Evolutionary conservation across 306 rosid species (phyloP).

Genomic region (Mimosa bimucronata): DNA sequence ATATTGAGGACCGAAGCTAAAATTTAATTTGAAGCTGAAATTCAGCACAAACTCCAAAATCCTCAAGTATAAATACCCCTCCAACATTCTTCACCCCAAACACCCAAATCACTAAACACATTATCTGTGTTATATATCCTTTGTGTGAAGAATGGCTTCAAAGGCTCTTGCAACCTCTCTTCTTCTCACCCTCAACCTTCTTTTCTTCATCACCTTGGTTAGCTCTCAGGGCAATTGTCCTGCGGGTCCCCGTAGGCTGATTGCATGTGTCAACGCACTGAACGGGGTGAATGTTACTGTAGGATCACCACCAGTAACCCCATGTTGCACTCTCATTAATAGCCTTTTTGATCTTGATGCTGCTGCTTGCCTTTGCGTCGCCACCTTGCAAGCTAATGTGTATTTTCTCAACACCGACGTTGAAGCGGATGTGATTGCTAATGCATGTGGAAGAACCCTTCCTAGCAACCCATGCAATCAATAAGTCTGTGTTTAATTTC

Average conservation of each 20-base stretch:
- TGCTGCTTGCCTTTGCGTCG: constrained; percentile 58
- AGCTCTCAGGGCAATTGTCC: constrained; percentile 38
- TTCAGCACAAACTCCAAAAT: too few relatives aligned
- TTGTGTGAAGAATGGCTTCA: too few relatives aligned
- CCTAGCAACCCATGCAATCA: constrained; percentile 31
- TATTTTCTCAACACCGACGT: constrained; percentile 55
- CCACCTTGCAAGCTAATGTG: constrained; percentile 45
- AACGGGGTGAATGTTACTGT: constrained; percentile 38
- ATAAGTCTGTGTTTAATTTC: not conserved
- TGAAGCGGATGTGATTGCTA: constrained; percentile 54
- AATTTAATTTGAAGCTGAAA: too few relatives aligned
- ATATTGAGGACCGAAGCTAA: too few relatives aligned
- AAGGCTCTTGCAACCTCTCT: too few relatives aligned
- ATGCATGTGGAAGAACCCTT: constrained; percentile 54
- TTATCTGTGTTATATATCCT: too few relatives aligned
- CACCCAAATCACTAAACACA: too few relatives aligned
- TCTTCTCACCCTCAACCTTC: too few relatives aligned
- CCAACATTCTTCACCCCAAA: too few relatives aligned
- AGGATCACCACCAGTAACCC: constrained; percentile 50
- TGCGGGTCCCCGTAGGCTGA: constrained; percentile 49
- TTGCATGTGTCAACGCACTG: constrained; percentile 55
- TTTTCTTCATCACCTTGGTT: too few relatives aligned
- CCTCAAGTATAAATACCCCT: too few relatives aligned
- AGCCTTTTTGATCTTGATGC: constrained; percentile 51
- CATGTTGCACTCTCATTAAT: constrained; percentile 48